Percentiles rank a stretch among this genome's conserved stretches.
These are phyloP conservation scores for Neurospora terricola DNA, from an alignment of 495 filamentous ascomycete genomes.

Conservation along the genomic window DNA sequence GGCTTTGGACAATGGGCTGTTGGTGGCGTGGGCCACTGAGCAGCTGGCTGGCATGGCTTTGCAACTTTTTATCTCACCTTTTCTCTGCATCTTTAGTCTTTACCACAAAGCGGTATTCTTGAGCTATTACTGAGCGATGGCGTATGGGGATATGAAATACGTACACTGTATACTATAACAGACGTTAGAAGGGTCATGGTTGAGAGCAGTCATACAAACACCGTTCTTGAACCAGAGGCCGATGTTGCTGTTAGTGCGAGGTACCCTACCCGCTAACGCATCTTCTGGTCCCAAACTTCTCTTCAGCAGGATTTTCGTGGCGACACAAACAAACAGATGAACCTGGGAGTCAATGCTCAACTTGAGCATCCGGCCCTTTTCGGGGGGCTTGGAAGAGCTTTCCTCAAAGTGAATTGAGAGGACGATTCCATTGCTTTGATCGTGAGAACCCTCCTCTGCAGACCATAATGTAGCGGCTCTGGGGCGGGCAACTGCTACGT, in stretches of 20 bases:
- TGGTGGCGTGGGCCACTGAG: slow-evolving; percentile 66
- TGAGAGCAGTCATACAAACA: not conserved
- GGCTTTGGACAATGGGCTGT: slow-evolving; percentile 64
- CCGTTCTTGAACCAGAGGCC: not conserved
- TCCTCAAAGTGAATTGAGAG: no score
- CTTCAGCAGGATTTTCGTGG: not conserved
- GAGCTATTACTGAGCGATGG: not conserved
- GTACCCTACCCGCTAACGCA: not conserved
- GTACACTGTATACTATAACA: not conserved
- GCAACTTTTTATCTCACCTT: not conserved
- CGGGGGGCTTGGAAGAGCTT: no score
- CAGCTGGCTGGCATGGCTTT: not conserved
- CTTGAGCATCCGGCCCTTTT: not conserved
- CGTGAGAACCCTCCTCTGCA: not conserved
- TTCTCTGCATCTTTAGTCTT: not conserved
- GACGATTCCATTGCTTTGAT: not conserved
- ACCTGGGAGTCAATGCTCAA: not conserved
- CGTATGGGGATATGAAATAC: not conserved
- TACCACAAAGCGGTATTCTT: not conserved
- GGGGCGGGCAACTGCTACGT: not conserved
- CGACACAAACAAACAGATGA: not conserved
- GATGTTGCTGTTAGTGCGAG: not conserved
- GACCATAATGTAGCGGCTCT: not conserved
- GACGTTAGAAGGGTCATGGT: not conserved
- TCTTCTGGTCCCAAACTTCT: not conserved